Percentiles rank a stretch among this genome's conserved stretches.
Conservation (phyloP, 2,329 filamentous ascomycete species). For the Dactylellina sp. region DNA sequence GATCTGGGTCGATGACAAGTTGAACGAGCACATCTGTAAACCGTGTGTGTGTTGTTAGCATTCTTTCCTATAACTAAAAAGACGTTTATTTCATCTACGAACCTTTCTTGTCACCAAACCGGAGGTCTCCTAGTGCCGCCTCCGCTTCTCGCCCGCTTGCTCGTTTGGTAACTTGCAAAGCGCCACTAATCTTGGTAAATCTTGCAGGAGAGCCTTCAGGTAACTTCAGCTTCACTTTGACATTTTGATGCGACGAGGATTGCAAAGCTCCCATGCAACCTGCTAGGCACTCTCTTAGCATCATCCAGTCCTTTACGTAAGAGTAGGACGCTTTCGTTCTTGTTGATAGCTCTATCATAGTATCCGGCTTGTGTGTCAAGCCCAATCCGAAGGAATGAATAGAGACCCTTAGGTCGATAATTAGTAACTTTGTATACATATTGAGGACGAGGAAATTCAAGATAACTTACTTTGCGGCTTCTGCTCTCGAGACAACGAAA, state of each 20-base stretch:
- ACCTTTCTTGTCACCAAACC: slow-evolving; percentile 90
- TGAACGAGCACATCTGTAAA: slow-evolving; percentile 88
- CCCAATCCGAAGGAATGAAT: slow-evolving; percentile 97
- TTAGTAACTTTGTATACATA: slow-evolving; percentile 20
- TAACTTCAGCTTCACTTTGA: slow-evolving; percentile 91
- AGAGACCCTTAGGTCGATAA: slow-evolving; percentile 73
- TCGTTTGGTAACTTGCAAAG: slow-evolving; percentile 93
- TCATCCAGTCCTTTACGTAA: slow-evolving; percentile 99
- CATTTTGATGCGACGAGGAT: slow-evolving; percentile 96
- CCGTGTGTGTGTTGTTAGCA: slow-evolving; percentile 56
- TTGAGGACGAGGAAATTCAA: slow-evolving; percentile 59
- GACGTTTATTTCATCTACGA: slow-evolving; percentile 40
- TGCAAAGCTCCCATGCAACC: slow-evolving; percentile 93
- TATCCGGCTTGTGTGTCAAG: slow-evolving; percentile 97
- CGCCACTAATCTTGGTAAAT: slow-evolving; percentile 98
- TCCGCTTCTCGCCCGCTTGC: slow-evolving; percentile 95
- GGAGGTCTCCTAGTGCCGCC: slow-evolving; percentile 87
- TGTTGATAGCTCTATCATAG: slow-evolving; percentile 96
- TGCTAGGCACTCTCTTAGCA: slow-evolving; percentile 94
- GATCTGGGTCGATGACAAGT: slow-evolving; percentile 90
- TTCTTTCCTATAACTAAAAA: slow-evolving; percentile 10
- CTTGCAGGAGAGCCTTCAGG: slow-evolving; percentile 97
- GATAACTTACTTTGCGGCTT: slow-evolving; percentile 86
- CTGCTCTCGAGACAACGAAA: slow-evolving; percentile 94
- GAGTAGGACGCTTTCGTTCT: slow-evolving; percentile 97